Evolutionary conservation across 2,329 filamentous ascomycete genomes (phyloP).

Genomic region (Aspergillus tanneri): DNA sequence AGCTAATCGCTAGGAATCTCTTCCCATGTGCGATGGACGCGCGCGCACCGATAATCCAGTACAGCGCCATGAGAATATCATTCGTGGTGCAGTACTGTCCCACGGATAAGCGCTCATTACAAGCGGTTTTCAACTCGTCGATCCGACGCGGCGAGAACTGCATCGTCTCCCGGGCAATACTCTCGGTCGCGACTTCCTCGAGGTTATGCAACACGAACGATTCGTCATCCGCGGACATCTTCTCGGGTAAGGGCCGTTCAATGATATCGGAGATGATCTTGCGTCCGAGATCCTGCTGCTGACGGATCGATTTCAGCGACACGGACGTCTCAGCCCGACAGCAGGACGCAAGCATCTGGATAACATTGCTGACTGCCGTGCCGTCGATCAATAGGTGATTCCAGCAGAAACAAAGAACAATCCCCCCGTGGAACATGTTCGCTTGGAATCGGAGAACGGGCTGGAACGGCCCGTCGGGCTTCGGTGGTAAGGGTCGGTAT

Average conservation of each 20-base stretch:
- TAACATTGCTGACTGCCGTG: slow-evolving; percentile 8
- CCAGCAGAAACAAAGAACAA: slow-evolving; percentile 10
- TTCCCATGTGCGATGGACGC: neutral
- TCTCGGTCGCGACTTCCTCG: neutral
- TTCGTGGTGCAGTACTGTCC: neutral
- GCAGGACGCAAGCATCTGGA: slow-evolving; percentile 7
- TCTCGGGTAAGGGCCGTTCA: neutral
- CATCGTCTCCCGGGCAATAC: neutral
- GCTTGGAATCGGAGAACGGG: slow-evolving; percentile 14
- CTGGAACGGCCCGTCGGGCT: slow-evolving; percentile 3
- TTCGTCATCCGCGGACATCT: neutral
- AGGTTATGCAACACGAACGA: neutral
- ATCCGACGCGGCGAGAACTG: neutral
- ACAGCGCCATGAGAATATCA: neutral
- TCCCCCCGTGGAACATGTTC: slow-evolving; percentile 10
- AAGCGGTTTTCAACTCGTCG: neutral
- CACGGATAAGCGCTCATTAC: neutral
- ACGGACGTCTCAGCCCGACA: neutral
- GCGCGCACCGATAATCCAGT: neutral
- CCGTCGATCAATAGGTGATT: slow-evolving; percentile 12
- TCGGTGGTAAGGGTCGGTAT: neutral
- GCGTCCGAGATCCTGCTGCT: neutral
- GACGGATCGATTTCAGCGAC: neutral
- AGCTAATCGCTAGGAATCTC: neutral
- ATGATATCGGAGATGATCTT: neutral